Evolutionary conservation across 371 early-diverging fungal genomes (phyloP), one percentile per base, ranked within the genome.

Genomic region (Mortierella polycephala): DNA sequence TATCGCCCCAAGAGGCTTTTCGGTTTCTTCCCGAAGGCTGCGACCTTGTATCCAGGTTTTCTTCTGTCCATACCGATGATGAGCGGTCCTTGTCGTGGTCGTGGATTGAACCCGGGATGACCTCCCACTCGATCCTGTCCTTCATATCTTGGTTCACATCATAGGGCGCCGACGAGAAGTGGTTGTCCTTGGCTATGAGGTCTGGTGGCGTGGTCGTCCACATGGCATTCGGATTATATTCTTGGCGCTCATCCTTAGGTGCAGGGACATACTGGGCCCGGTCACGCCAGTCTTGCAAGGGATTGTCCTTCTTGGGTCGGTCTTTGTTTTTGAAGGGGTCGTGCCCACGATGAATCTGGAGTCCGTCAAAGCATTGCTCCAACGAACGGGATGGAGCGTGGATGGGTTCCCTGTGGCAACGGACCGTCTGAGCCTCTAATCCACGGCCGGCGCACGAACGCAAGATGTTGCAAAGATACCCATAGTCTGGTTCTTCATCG

Each of bases 401-500:
- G 23, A 12, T 41, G 6, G 65, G 67, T 44, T 71, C 76, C 8
- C 71, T 49, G 40, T 67, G 41, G 64, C 67, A 71, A 5, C 76
- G 71, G 37, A 76, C 76, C 6, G 76, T 74, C 57, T 74, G 74
- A 4, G 79, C 66, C 60, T 82, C 79, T 1, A 69, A 30, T 0
- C 84, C 86, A 10, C 75, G 82, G 16, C 81, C 77, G 1, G 83
- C 73, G 13, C 80, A 84, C 5, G 82, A 83, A 41, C 67, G 75
- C 45, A 91, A 65, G n/a, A 86, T 55, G 9, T 69, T 74, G 13
- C 85, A 82, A 40, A 90, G 62, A 59, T 85, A 81, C 44, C 93
- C 91, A 83, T 99, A 99, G 82, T 99, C 95, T 11, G 99, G 99
- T 50, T 91, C 86, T 67, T 98, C 96, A 51, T 93, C 92, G 76